These are phyloP conservation scores for Blastocystis hominis DNA, from an alignment of 352 stramenopile genomes.

Conservation along the genomic window DNA sequence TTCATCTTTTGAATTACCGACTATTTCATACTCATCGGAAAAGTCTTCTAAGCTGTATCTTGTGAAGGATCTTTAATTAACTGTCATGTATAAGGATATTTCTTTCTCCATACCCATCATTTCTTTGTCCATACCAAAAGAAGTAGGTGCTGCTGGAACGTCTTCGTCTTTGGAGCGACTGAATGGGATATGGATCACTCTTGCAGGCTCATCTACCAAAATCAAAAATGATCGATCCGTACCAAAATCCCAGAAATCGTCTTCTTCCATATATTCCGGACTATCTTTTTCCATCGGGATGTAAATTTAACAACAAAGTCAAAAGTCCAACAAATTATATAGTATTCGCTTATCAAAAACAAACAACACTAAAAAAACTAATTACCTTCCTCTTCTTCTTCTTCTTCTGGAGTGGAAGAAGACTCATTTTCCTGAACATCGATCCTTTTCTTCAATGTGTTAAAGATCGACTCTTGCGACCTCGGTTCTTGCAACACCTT, in stretches of 20 bases:
- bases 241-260: conserved; percentile 49
- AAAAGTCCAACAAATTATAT: conserved; percentile 1
- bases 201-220: neutral
- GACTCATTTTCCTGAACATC: neutral
- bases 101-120: neutral
- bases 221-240: neutral
- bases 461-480: neutral
- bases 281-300: neutral
- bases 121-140: neutral
- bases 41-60: neutral
- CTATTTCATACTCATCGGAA: neutral
- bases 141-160: neutral
- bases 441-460: neutral
- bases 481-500: neutral
- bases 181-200: neutral
- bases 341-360: neutral
- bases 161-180: neutral
- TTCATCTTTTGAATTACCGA: neutral
- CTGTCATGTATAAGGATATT: neutral
- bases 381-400: neutral
- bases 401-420: neutral
- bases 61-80: neutral
- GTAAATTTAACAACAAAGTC: neutral
- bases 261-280: neutral
- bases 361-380: neutral